Evolutionary conservation across 1,284 basidiomycete species (phyloP), one percentile per base, ranked within the genome.

Genomic region (Agaricales sp.): DNA sequence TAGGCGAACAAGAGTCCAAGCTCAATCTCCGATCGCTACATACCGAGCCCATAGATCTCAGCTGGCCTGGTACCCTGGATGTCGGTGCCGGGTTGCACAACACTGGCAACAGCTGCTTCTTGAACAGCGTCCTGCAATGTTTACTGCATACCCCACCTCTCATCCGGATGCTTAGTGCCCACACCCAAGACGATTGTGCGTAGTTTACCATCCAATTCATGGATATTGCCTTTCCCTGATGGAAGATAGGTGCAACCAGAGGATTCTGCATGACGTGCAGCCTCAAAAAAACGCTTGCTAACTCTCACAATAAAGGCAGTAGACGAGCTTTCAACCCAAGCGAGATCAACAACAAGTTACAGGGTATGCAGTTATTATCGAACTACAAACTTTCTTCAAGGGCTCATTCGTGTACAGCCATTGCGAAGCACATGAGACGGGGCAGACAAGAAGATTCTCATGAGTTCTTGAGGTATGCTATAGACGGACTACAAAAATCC

Each of bases 401-500:
- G n/a, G 8, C 8, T 8, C 16, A 20, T 18, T 8, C 4, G 6
- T 18, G 8, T 11, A 16, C 58, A 95, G 92, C 74, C 11, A 94
- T 99, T 57, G 93, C 93, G 13, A 93, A 92, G 63, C 86, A 92
- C 55, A 82, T 99, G 75, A 80, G 85, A 46, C 78, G 72, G 62
- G 92, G 91, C n/a, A 72, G 92, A 54, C 96, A 99, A 66, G 96
- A 99, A 64, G 96, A 99, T 64, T 86, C 95, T 2, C 96, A 99
- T 65, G 96, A 99, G 66, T 99, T 99, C 61, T 78, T 99, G 48
- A 84, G 96, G 23, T 96, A 97, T 65, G 82, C 89, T 20, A 82
- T 98, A 30, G 96, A 99, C 59, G 87, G 87, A 21, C 66, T 97
- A 49, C 94, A 97, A 65, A 89, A 85, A 59, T 81, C 87, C 6